Evolutionary conservation across 169 alveolate genomes (phyloP).

Genomic region (Plasmodium relictum): DNA sequence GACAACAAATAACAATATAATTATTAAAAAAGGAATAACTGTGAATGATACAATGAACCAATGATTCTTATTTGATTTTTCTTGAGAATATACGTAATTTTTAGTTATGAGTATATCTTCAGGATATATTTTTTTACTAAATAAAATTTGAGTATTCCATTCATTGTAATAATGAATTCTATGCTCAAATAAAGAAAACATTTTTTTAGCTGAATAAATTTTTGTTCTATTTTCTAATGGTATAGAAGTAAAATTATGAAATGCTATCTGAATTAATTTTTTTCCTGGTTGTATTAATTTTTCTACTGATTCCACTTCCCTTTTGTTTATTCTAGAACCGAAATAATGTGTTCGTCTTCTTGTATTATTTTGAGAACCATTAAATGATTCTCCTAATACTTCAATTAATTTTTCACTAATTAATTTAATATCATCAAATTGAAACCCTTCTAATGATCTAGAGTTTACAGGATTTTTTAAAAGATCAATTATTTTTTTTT

Average conservation of each 20-base stretch:
- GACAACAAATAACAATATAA: slow-evolving; percentile 4
- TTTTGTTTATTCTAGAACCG: slow-evolving; percentile 47
- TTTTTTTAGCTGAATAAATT: slow-evolving; percentile 40
- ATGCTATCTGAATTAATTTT: slow-evolving; percentile 54
- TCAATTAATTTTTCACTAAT: slow-evolving; percentile 29
- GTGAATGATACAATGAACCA: slow-evolving; percentile 53
- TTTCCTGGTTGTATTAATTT: slow-evolving; percentile 24
- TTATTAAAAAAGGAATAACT: slow-evolving; percentile 29
- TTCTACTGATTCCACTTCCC: slow-evolving; percentile 28
- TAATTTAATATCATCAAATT: slow-evolving; percentile 25
- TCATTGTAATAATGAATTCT: slow-evolving; percentile 37
- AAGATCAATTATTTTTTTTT: slow-evolving; percentile 16
- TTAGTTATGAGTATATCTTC: slow-evolving; percentile 42
- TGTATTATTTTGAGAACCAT: slow-evolving; percentile 7
- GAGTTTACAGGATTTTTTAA: slow-evolving; percentile 49
- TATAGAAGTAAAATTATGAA: slow-evolving; percentile 43
- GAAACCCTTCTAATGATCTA: slow-evolving; percentile 48
- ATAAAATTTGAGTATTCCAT: slow-evolving; percentile 55
- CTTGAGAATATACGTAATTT: slow-evolving; percentile 28
- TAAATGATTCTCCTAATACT: slow-evolving; percentile 49
- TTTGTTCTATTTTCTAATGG: slow-evolving; percentile 29
- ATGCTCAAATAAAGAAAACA: slow-evolving; percentile 56
- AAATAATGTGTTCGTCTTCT: slow-evolving; percentile 43
- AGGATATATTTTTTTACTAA: slow-evolving; percentile 39
- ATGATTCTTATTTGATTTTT: neutral